These are phyloP conservation scores for Lasiodiplodia sp. DNA, from an alignment of 2,329 filamentous ascomycete genomes.

Conservation along the genomic window DNA sequence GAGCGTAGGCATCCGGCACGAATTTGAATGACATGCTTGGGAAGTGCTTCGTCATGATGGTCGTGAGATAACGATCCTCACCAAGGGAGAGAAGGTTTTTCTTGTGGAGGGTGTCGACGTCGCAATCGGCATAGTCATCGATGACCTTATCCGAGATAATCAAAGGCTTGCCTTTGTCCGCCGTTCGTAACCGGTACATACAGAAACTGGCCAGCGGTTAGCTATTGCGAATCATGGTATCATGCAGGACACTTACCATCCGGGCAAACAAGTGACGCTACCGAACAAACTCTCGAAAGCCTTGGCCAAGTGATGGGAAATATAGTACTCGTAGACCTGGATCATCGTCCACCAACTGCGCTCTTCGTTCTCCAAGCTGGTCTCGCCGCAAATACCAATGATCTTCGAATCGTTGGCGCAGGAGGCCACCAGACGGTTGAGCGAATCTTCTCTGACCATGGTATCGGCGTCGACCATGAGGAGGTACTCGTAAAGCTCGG, in stretches of 20 bases:
- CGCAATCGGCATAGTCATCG: constrained; percentile 84
- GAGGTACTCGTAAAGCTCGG: constrained; percentile 95
- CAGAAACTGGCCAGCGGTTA: constrained; percentile 74
- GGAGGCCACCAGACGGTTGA: constrained; percentile 89
- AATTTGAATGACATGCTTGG: constrained; percentile 97
- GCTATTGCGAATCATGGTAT: neutral
- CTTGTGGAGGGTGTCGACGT: constrained; percentile 93
- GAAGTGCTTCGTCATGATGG: constrained; percentile 98
- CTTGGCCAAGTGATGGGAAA: constrained; percentile 95
- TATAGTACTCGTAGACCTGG: constrained; percentile 99
- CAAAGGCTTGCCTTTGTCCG: constrained; percentile 90
- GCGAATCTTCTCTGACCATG: constrained; percentile 86
- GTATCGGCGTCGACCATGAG: constrained; percentile 99
- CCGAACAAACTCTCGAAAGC: constrained; percentile 98
- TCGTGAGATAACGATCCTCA: constrained; percentile 97
- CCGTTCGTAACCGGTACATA: constrained; percentile 96
- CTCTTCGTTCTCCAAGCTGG: constrained; percentile 93
- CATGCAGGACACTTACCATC: constrained; percentile 75
- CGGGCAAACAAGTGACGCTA: constrained; percentile 97
- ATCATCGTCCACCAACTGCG: constrained; percentile 99
- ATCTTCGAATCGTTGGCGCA: constrained; percentile 96
- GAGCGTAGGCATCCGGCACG: constrained; percentile 88
- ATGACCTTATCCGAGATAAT: constrained; percentile 92
- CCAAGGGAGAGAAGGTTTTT: constrained; percentile 93
- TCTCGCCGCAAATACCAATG: constrained; percentile 96